Conservation (phyloP, 2,329 filamentous ascomycete species). For the Calonectria honghensis region DNA sequence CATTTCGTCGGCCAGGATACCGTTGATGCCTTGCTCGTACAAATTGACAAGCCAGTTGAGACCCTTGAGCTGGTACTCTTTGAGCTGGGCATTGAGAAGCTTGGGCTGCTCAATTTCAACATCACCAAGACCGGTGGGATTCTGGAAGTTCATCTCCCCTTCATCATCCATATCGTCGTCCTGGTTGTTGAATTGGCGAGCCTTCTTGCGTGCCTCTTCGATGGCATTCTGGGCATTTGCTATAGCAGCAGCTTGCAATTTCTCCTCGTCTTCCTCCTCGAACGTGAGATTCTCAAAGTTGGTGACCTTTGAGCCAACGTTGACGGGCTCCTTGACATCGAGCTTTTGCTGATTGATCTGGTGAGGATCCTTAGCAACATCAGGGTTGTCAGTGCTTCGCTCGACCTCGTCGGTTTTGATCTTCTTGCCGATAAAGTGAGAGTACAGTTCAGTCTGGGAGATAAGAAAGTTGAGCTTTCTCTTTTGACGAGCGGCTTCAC, state of each 20-base stretch:
- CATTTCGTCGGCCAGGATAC: conserved; percentile 99
- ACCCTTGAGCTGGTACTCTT: conserved; percentile 99
- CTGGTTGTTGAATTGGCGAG: conserved; percentile 91
- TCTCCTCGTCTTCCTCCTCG: conserved; percentile 93
- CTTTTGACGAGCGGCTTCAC: conserved; percentile 97
- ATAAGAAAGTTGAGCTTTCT: conserved; percentile 99
- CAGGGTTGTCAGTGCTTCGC: conserved; percentile 88
- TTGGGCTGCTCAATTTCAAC: conserved; percentile 96
- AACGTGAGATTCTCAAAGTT: conserved; percentile 97
- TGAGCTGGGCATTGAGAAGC: conserved; percentile 93
- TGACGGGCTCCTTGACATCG: conserved; percentile 72
- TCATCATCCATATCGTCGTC: conserved; percentile 86
- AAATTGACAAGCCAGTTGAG: conserved; percentile 99
- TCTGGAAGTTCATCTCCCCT: conserved; percentile 99
- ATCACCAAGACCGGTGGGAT: conserved; percentile 94
- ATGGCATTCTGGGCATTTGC: conserved; percentile 98
- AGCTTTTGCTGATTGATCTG: conserved; percentile 64
- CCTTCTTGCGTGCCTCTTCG: conserved; percentile 93
- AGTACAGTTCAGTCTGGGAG: conserved; percentile 98
- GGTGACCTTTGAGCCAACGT: conserved; percentile 83
- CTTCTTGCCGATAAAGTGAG: conserved; percentile 99
- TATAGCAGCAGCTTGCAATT: conserved; percentile 87
- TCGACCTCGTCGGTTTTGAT: conserved; percentile 98
- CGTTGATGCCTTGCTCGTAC: conserved; percentile 99
- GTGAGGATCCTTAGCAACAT: conserved; percentile 75